Evolutionary conservation across 768 basidiomycete genomes (phyloP), one percentile per base, ranked within the genome.

Genomic region (Postia placenta): DNA sequence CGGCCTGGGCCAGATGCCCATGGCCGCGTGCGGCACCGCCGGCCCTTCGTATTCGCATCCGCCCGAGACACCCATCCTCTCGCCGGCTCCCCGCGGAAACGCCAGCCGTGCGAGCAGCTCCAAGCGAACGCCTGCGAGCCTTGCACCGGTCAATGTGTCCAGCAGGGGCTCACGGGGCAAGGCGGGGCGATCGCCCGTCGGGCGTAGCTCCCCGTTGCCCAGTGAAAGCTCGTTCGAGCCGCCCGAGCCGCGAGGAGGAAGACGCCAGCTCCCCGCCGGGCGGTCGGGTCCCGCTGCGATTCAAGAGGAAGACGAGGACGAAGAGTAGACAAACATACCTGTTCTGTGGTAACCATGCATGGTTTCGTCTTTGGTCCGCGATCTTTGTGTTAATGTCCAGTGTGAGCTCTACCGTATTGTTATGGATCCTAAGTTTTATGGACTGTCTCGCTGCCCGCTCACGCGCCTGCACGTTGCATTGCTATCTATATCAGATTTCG

Each of bases 251-350:
- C 70, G 83, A 49, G 69, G 75, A 0, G 77, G 79, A 25, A 72
- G 88, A 56, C 71, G 88, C 52, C 85, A 87, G 60, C 69, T 92
- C 11, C 87, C 89, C 22, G 64, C 72, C 42, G 72, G 67, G n/a
- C 76, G 87, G 22, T 69, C 79, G n/a, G 87, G 86, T 1, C 80
- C 79, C 43, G 81, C 87, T 7, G 87, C 87, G 57, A 69, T 71
- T 41, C 79, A 83, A 54, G 67, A 85, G 4, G 90, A 89, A 48
- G 85, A 89, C 63, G 89, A 91, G 62, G 89, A 74, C 19, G 89
- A 90, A 64, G 89, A 89, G 58, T 81, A 87, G 57, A 50, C 33
- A n/a, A 25, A n/a, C 38, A n/a, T 7, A 23, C n/a, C n/a, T n/a
- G n/a, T n/a, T n/a, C n/a, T n/a, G n/a, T 35, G 33, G 11, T 35